phyloP scores from a whole-genome alignment of 192 early-diverging fungal genomes.

The Pilaira anomala region DNA sequence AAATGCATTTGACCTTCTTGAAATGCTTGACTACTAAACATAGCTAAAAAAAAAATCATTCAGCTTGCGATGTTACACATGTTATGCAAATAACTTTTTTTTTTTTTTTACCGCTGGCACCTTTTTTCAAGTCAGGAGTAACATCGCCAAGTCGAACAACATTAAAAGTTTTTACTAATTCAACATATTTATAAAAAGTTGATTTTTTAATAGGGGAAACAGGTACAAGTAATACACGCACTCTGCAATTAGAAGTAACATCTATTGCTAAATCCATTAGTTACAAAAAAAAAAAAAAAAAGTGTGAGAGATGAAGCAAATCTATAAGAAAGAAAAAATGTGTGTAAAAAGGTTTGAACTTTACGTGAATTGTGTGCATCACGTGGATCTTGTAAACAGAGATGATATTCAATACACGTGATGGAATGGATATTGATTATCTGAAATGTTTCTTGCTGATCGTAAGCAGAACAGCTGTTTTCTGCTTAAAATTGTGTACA shows the following conservation, averaged over 20 bases:
- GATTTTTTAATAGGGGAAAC: conserved; percentile 60
- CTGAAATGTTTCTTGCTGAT: too few relatives aligned
- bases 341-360: too few relatives aligned
- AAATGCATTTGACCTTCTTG: conserved; percentile 70
- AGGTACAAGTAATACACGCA: conserved; percentile 71
- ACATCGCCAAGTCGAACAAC: conserved; percentile 67
- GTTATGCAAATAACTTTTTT: neutral
- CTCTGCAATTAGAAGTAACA: conserved; percentile 50
- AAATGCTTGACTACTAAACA: conserved; percentile 55
- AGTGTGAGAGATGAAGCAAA: too few relatives aligned
- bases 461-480: too few relatives aligned
- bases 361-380: too few relatives aligned
- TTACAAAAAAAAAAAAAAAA: neutral
- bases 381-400: too few relatives aligned
- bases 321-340: too few relatives aligned
- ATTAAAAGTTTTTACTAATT: conserved; percentile 60
- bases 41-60: conserved; percentile 32
- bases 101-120: conserved; percentile 31
- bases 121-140: conserved; percentile 56
- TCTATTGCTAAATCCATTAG: conserved; percentile 39
- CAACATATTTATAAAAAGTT: conserved; percentile 62
- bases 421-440: too few relatives aligned
- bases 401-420: too few relatives aligned
- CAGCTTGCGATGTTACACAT: neutral
- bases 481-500: too few relatives aligned